Conservation (phyloP, 495 filamentous ascomycete species). For the Corynascus novoguineensis region DNA sequence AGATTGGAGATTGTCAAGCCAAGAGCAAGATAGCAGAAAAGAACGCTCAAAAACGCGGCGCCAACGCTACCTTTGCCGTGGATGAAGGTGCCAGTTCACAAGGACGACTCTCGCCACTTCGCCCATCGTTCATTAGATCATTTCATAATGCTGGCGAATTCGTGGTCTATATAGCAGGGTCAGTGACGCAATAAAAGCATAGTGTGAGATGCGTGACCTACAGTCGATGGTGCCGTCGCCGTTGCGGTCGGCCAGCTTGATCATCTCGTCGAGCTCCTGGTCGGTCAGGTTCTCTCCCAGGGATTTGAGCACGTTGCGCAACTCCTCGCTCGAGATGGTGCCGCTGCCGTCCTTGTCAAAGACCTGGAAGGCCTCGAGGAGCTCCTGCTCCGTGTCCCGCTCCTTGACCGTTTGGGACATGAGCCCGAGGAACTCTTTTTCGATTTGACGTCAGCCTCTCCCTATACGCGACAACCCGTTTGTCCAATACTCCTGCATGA, state of each 20-base stretch:
- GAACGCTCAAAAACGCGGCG: no score
- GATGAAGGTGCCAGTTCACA: no score
- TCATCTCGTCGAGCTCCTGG: constrained; percentile 45
- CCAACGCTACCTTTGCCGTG: not conserved
- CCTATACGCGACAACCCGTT: not conserved
- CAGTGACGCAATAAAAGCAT: constrained; percentile 9
- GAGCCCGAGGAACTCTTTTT: constrained; percentile 43
- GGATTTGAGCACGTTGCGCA: constrained; percentile 40
- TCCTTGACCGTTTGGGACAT: constrained; percentile 40
- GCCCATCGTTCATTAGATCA: not conserved
- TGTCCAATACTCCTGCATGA: not conserved
- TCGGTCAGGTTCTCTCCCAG: constrained; percentile 46
- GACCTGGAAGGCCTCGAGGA: constrained; percentile 43
- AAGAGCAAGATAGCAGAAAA: no score
- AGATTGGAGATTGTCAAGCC: no score
- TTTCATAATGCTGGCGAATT: constrained; percentile 89
- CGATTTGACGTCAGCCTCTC: not conserved
- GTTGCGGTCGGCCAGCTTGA: constrained; percentile 43
- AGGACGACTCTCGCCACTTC: no score
- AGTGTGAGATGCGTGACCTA: constrained; percentile 18
- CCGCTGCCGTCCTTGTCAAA: constrained; percentile 48
- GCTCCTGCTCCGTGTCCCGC: constrained; percentile 42
- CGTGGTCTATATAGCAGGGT: constrained; percentile 63
- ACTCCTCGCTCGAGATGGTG: constrained; percentile 43
- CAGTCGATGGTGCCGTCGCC: constrained; percentile 47